Conservation (phyloP, 305 asterid genomes). For the Petunia hybrid region DNA sequence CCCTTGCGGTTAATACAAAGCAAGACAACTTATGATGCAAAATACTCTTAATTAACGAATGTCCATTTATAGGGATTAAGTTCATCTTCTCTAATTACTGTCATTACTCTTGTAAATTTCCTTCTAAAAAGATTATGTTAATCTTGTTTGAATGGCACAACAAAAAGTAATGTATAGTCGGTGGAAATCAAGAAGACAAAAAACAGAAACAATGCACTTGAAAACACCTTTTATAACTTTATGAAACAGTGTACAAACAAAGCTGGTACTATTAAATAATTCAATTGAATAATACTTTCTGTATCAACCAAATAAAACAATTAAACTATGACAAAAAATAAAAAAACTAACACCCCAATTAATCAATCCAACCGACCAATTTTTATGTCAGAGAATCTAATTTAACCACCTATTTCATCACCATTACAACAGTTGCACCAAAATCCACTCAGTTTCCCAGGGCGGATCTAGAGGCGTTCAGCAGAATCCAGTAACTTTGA, state of each 20-base stretch:
- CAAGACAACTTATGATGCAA: too few relatives aligned
- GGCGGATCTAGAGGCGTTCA: too few relatives aligned
- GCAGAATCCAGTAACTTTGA: too few relatives aligned
- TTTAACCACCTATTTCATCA: slow-evolving; percentile 22
- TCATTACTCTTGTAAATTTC: not conserved
- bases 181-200: not conserved
- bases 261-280: slow-evolving; percentile 14
- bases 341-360: not conserved
- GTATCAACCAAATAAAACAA: not conserved
- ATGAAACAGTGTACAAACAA: slow-evolving; percentile 15
- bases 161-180: not conserved
- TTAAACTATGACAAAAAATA: not conserved
- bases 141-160: not conserved
- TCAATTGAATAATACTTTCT: slow-evolving; percentile 22
- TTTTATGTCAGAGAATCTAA: slow-evolving; percentile 28
- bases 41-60: too few relatives aligned
- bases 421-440: not conserved
- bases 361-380: slow-evolving; percentile 21
- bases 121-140: not conserved
- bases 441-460: not conserved
- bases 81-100: not conserved
- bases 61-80: not conserved
- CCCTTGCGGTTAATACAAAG: too few relatives aligned
- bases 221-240: not conserved
- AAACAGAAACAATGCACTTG: not conserved